Percentiles rank a stretch among this genome's conserved stretches.
Evolutionary conservation across 768 basidiomycete species (phyloP).

Genomic region (Lactifluus pinguis): DNA sequence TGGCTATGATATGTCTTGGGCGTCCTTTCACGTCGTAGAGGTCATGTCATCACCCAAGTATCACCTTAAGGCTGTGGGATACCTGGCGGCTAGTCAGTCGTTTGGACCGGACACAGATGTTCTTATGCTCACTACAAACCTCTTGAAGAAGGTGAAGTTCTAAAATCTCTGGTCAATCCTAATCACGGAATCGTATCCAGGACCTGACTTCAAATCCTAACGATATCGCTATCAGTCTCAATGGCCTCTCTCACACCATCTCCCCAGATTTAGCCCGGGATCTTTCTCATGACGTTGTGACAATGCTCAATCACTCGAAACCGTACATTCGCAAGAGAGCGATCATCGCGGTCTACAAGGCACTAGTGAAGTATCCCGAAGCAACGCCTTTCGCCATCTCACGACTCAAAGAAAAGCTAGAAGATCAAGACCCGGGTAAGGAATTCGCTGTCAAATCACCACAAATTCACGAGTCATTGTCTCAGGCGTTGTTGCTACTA

Average conservation of each 20-base stretch:
- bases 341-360: constrained; percentile 72
- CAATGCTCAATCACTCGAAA: constrained; percentile 85
- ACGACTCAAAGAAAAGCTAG: constrained; percentile 70
- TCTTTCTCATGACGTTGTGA: constrained; percentile 72
- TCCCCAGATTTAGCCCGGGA: constrained; percentile 88
- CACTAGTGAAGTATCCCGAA: constrained; percentile 77
- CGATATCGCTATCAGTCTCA: constrained; percentile 68
- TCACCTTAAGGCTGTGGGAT: constrained; percentile 92
- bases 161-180: not conserved
- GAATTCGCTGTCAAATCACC: not conserved
- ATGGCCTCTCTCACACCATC: constrained; percentile 77
- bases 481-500: constrained; percentile 84
- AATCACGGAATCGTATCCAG: constrained; percentile 33
- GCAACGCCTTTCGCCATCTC: constrained; percentile 54
- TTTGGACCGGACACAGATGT: constrained; percentile 95
- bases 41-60: constrained; percentile 92
- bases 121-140: constrained; percentile 93
- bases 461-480: not conserved
- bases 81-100: constrained; percentile 86
- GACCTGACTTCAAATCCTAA: constrained; percentile 71
- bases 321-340: constrained; percentile 87
- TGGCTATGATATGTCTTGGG: constrained; percentile 90
- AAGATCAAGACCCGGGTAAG: constrained; percentile 66
- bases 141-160: constrained; percentile 76
- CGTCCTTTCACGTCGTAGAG: constrained; percentile 94